Evolutionary conservation across 2,329 filamentous ascomycete genomes (phyloP), one percentile per base, ranked within the genome.

Genomic region (Sordariomycetes sp.): DNA sequence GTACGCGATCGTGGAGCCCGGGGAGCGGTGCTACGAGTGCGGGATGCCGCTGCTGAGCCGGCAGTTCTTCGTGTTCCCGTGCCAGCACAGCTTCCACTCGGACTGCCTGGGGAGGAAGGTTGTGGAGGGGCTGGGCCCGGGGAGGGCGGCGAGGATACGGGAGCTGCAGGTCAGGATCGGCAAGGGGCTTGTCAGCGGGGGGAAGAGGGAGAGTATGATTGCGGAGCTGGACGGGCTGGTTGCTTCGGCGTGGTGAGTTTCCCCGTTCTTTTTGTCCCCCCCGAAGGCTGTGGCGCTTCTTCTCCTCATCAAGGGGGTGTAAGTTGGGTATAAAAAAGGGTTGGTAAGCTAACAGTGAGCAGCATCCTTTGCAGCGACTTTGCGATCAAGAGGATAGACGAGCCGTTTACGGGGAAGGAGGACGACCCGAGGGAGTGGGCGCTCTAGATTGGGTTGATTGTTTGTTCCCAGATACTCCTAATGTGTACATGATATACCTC

Each of bases 41-140:
- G 83, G 86, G 0, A 73, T 97, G 59, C 94, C 94, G 11, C 74
- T 99, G 58, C 79, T 99, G 18, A 92, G 89, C 67, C 77, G 92
- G 58, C 92, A 97, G 66, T 99, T 99, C 73, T 99, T 97, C 65
- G 94, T 99, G 20, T 99, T 99, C 64, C 94, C 94, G 0, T 99
- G 94, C 71, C 94, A 99, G 75, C 94, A 99, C 72, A 89, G 92
- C 3, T 99, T 99, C 68, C 94, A 99, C 71, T 93, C 89, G 50
- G 94, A 99, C 69, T 99, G 94, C 70, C 74, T 99, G 54, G 93
- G 90, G 0, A 86, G 84, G 65, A 88, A 88, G 67, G 90, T 97
- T 1, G 79, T 97, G 57, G 89, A 93, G 70, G 86, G 90, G 63
- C 86, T 87, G 1, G 90, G 90, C 0, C 77, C 86, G 56, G 87